Conservation (phyloP, 1,284 basidiomycete genomes). For the Moesziomyces antarcticus region DNA sequence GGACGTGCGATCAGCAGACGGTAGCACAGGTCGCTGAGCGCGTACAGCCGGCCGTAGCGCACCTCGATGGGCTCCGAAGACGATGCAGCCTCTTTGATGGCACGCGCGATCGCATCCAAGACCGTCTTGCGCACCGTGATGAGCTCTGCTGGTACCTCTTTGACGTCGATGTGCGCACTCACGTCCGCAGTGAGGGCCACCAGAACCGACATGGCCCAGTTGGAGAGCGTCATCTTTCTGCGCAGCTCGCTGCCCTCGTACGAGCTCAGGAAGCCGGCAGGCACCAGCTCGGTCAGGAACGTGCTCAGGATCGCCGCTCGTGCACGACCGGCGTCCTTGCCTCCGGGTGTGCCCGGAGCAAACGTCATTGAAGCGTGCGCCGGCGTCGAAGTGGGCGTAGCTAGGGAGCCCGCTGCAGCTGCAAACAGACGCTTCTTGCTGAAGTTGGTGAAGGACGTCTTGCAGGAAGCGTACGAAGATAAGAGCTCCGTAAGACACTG, state of each 20-base stretch:
- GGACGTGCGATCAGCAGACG: constrained; percentile 83
- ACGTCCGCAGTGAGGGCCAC: constrained; percentile 91
- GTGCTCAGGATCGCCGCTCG: constrained; percentile 49
- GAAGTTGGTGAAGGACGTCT: constrained; percentile 84
- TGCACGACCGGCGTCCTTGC: constrained; percentile 21
- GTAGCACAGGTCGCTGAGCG: constrained; percentile 86
- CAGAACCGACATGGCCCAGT: constrained; percentile 89
- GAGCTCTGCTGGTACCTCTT: constrained; percentile 78
- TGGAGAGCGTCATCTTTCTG: constrained; percentile 65
- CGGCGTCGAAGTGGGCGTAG: constrained; percentile 75
- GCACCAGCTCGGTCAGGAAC: constrained; percentile 65
- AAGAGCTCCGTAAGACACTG: constrained; percentile 90
- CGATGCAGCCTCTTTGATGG: constrained; percentile 81
- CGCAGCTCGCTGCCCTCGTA: constrained; percentile 61
- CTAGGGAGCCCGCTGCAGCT: constrained; percentile 72
- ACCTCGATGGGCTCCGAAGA: constrained; percentile 77
- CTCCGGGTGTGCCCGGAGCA: constrained; percentile 64
- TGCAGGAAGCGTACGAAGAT: constrained; percentile 92
- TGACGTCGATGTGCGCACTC: constrained; percentile 74
- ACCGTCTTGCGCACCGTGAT: constrained; percentile 88
- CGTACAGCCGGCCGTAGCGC: constrained; percentile 88
- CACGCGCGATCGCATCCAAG: constrained; percentile 85
- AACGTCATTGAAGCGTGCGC: constrained; percentile 78
- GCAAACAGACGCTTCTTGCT: constrained; percentile 70
- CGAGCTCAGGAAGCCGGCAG: constrained; percentile 62